Percentiles rank a stretch among this genome's conserved stretches.
Evolutionary conservation across 2,329 filamentous ascomycete genomes (phyloP).

Genomic region (Colletotrichum chrysophilum): DNA sequence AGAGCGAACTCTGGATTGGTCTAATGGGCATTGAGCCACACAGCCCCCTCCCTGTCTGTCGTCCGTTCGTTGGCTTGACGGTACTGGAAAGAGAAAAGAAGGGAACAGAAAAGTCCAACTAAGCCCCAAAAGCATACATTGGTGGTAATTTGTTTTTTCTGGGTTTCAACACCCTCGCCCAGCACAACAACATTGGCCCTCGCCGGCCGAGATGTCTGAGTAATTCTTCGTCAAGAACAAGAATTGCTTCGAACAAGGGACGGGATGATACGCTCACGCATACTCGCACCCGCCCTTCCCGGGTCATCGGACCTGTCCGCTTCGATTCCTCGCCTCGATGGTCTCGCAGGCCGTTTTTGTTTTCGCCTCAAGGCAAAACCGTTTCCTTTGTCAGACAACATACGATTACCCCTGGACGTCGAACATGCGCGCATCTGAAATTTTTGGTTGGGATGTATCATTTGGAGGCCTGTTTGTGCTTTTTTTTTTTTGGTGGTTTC

Average conservation of each 20-base stretch:
- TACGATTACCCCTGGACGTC: conserved; percentile 4
- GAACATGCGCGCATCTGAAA: not conserved
- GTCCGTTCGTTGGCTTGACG: not conserved
- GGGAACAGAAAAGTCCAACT: conserved; percentile 2
- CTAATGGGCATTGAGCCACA: not conserved
- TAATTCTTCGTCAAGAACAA: not conserved
- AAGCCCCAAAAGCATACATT: conserved; percentile 10
- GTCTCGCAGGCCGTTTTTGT: not conserved
- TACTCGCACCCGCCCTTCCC: not conserved
- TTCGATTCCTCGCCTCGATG: not conserved
- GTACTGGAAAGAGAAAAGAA: not conserved
- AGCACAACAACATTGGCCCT: not conserved
- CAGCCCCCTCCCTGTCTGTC: not conserved
- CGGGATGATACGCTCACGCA: not conserved
- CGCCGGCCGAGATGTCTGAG: not conserved
- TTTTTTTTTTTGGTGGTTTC: not conserved
- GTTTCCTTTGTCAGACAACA: conserved; percentile 18
- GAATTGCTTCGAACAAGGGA: not conserved
- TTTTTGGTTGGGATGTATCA: not conserved
- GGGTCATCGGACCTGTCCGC: not conserved
- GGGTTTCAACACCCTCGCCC: not conserved
- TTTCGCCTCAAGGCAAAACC: not conserved
- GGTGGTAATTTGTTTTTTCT: conserved; percentile 5
- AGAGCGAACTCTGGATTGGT: not conserved
- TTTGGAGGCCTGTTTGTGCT: not conserved